phyloP scores from a whole-genome alignment of 148 eudicot genomes.

The Polygonum aviculare region DNA sequence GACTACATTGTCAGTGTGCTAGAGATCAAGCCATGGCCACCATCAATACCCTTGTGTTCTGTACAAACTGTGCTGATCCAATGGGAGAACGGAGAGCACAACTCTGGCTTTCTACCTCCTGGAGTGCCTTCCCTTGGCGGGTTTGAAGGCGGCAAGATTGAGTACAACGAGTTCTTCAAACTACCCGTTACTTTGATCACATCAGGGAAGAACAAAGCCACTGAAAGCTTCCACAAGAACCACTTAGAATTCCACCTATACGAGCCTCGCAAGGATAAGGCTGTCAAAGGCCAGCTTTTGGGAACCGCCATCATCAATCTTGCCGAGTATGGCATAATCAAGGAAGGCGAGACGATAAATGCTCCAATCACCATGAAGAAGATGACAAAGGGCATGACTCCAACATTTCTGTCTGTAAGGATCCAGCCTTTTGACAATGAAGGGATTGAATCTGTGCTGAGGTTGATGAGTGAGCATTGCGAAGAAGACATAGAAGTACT shows the following conservation, averaged over 20 bases:
- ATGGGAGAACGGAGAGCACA: conserved; percentile 81
- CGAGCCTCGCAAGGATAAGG: conserved; percentile 66
- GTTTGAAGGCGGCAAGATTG: conserved; percentile 44
- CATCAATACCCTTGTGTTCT: conserved; percentile 61
- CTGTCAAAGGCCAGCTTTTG: conserved; percentile 55
- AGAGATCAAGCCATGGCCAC: conserved; percentile 95
- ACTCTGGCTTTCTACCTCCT: conserved; percentile 53
- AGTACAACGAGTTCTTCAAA: conserved; percentile 57
- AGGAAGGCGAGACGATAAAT: conserved; percentile 31
- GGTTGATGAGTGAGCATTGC: conserved; percentile 36
- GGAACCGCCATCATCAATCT: conserved; percentile 66
- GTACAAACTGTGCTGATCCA: conserved; percentile 66
- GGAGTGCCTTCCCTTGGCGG: conserved; percentile 38
- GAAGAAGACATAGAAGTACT: conserved; percentile 48
- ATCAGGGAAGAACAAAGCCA: conserved; percentile 28
- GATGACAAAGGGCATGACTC: conserved; percentile 34
- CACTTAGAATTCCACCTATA: conserved; percentile 63
- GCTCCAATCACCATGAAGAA: conserved; percentile 54
- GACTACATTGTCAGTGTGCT: conserved; percentile 65
- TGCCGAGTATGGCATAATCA: conserved; percentile 64
- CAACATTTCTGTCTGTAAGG: conserved; percentile 43
- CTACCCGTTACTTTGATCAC: conserved; percentile 45
- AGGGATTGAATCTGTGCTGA: conserved; percentile 45
- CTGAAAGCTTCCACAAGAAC: conserved; percentile 57
- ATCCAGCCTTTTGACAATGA: conserved; percentile 67